Percentiles rank a stretch among this genome's conserved stretches.
Evolutionary conservation across 345 rosid species (phyloP).

Genomic region (Melaleuca alternifolia): DNA sequence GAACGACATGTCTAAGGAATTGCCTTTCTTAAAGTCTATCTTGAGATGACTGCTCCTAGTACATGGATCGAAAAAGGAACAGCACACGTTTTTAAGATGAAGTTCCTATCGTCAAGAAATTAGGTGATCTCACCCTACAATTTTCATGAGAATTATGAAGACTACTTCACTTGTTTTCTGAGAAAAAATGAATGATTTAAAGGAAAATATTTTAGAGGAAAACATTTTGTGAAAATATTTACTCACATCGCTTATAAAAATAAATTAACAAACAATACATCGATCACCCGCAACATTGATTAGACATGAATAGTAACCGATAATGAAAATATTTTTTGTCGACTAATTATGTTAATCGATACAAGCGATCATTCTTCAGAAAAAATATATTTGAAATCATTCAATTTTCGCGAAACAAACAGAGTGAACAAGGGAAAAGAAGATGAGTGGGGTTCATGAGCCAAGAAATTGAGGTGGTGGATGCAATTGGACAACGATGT

Average conservation of each 20-base stretch:
- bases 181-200: rapidly evolving
- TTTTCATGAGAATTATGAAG: not conserved
- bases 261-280: not conserved
- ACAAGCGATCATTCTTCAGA: not conserved
- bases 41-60: too few species aligned
- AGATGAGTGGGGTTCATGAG: not conserved
- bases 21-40: not conserved
- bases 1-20: not conserved
- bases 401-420: too few species aligned
- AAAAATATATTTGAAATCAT: not conserved
- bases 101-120: not conserved
- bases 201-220: too few species aligned
- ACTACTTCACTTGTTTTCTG: not conserved
- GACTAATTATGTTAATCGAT: rapidly evolving
- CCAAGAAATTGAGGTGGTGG: not conserved
- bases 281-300: not conserved
- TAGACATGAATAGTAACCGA: too few species aligned
- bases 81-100: not conserved
- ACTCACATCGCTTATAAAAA: not conserved
- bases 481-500: not conserved
- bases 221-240: too few species aligned
- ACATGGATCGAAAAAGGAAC: not conserved
- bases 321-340: not conserved
- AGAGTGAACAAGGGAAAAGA: not conserved
- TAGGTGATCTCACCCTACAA: not conserved